Evolutionary conservation across 2,329 filamentous ascomycete genomes (phyloP), one percentile per base, ranked within the genome.

Genomic region (Alternaria conjuncta): DNA sequence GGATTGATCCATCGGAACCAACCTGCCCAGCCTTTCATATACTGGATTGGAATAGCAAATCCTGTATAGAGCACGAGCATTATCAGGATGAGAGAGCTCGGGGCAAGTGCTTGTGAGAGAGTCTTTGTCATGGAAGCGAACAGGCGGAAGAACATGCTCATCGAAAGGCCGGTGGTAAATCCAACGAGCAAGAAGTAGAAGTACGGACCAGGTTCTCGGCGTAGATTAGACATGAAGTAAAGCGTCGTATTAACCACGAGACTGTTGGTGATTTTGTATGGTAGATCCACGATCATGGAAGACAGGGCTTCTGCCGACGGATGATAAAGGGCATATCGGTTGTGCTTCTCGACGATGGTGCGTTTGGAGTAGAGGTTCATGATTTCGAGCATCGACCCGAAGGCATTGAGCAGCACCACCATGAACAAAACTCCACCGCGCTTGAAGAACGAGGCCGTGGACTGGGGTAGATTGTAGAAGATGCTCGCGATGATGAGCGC

Each of bases 261-360:
- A 15, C 75, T 73, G 25, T 81, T 82, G 1, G 56, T 23, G 15
- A 84, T 71, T 64, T 84, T 84, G 56, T 81, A 80, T 0, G 84
- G 83, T 61, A 85, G 69, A 55, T 85, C 83, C 10, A 78, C 75
- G 9, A 85, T 63, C 36, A 84, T 78, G 2, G 67, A 66, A 2
- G 71, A 60, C 12, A 92, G 84, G 13, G 92, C 91, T 83, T 97
- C 93, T 12, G 93, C 90, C 9, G 90, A 92, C 0, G 94, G 92
- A 72, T 95, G 93, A 74, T 97, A 96, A 21, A 97, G 85, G 12
- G 93, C 93, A 75, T 96, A 97, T 54, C 90, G 87, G 54, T 85
- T 80, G 69, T 97, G 94, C 78, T 61, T 97, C 75, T 97, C 93
- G 60, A 97, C 92, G 71, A 97, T 96, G 1, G 92, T 91, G 25